A percentile compares a stretch with the other conserved stretches of the same genome.
These are phyloP conservation scores for Wallacemonas sp. DNA, from an alignment of 208 protist species.

Conservation along the genomic window DNA sequence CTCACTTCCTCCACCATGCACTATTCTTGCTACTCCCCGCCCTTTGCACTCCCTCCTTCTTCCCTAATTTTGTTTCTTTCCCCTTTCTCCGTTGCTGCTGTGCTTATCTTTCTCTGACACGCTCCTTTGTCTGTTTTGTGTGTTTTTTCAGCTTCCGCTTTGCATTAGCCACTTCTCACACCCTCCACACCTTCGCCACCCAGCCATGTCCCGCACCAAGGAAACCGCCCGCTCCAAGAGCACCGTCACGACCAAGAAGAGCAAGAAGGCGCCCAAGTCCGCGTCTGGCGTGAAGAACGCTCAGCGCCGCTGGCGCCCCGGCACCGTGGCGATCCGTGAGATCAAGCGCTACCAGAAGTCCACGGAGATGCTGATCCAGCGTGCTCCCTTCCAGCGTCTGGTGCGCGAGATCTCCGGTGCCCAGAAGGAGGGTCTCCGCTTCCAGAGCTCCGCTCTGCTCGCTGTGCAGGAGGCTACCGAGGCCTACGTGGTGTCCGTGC, in stretches of 20 bases:
- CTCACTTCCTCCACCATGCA: too few relatives aligned
- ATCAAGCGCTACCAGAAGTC: slow-evolving; percentile 92
- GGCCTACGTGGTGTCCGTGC: slow-evolving; percentile 89
- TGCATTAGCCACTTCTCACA: not conserved
- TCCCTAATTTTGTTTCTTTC: not conserved
- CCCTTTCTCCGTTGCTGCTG: too few relatives aligned
- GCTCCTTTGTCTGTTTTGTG: slow-evolving; percentile 10
- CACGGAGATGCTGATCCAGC: slow-evolving; percentile 89
- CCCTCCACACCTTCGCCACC: too few relatives aligned
- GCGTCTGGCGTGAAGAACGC: slow-evolving; percentile 96
- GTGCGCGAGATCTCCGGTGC: slow-evolving; percentile 81
- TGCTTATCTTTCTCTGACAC: not conserved
- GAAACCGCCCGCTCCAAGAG: slow-evolving; percentile 97
- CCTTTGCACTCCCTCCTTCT: not conserved
- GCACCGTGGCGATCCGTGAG: slow-evolving; percentile 97
- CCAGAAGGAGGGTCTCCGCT: slow-evolving; percentile 79
- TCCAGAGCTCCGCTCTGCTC: slow-evolving; percentile 80
- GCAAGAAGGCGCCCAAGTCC: slow-evolving; percentile 96
- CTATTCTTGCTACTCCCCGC: too few relatives aligned
- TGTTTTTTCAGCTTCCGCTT: slow-evolving; percentile 4
- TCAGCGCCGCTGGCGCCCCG: slow-evolving; percentile 95
- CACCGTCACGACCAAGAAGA: slow-evolving; percentile 96
- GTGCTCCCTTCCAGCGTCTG: slow-evolving; percentile 87
- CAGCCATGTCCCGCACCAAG: slow-evolving; percentile 98
- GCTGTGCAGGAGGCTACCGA: slow-evolving; percentile 92